phyloP scores from a whole-genome alignment of 768 basidiomycete species.

The Phylloporus rhodoxanthus region DNA sequence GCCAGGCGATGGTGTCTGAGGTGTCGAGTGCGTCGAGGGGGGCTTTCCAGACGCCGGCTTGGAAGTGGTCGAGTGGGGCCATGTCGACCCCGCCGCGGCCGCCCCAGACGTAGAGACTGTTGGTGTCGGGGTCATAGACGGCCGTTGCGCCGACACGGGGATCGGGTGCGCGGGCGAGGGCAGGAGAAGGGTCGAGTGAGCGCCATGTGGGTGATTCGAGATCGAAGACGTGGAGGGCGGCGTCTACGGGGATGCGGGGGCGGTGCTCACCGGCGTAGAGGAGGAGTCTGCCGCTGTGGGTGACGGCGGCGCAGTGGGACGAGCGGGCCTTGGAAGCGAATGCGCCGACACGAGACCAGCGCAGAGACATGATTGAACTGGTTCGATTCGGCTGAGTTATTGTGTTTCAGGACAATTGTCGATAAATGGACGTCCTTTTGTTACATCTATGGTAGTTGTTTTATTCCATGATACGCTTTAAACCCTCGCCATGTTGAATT shows the following conservation, averaged over 20 bases:
- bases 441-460: conserved; percentile 11
- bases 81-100: conserved; percentile 39
- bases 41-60: conserved; percentile 30
- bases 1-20: conserved; percentile 23
- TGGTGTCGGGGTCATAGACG: conserved; percentile 13
- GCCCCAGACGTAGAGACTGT: conserved; percentile 39
- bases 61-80: conserved; percentile 29
- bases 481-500: conserved; percentile 2
- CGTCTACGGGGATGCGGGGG: conserved; percentile 39
- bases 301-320: conserved; percentile 36
- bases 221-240: conserved; percentile 24
- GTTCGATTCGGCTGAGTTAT: background rate
- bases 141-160: conserved; percentile 23
- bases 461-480: conserved; percentile 5
- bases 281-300: conserved; percentile 24
- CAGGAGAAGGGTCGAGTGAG: conserved; percentile 19
- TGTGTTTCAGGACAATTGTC: conserved; percentile 3
- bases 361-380: conserved; percentile 16
- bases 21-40: conserved; percentile 6
- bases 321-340: conserved; percentile 31
- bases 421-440: conserved; percentile 17
- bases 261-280: conserved; percentile 42
- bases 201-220: conserved; percentile 16
- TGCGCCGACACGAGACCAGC: conserved; percentile 27
- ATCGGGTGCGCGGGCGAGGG: conserved; percentile 5